These are phyloP conservation scores for Neurospora intermedia DNA, from an alignment of 495 filamentous ascomycete species.

Conservation along the genomic window DNA sequence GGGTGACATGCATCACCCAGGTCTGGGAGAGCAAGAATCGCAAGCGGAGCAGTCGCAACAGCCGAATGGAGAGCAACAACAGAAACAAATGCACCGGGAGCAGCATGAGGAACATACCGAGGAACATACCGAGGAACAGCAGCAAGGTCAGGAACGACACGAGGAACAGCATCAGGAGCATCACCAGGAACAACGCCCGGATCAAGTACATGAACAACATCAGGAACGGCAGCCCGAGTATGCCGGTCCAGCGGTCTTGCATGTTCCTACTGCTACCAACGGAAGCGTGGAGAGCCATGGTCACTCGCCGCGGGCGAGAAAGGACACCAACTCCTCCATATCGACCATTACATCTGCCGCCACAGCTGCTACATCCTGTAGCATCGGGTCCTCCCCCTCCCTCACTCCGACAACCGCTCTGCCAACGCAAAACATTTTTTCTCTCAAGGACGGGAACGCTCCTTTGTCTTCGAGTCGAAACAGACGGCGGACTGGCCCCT, in stretches of 20 bases:
- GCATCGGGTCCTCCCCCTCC: slow-evolving; percentile 28
- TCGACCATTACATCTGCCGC: slow-evolving; percentile 31
- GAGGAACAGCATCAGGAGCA: slow-evolving; percentile 4
- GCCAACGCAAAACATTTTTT: slow-evolving; percentile 34
- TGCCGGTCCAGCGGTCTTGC: slow-evolving; percentile 12
- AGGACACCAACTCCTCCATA: slow-evolving; percentile 37
- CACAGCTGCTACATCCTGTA: slow-evolving; percentile 32
- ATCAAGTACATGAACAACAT: slow-evolving; percentile 9
- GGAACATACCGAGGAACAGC: background rate
- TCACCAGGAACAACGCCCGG: slow-evolving; percentile 20
- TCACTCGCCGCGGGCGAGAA: slow-evolving; percentile 30
- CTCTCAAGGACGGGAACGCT: slow-evolving; percentile 36
- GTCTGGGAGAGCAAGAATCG: background rate
- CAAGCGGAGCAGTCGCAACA: background rate
- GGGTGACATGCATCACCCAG: background rate
- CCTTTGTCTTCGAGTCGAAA: slow-evolving; percentile 34
- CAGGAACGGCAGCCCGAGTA: slow-evolving; percentile 6
- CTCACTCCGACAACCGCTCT: slow-evolving; percentile 6
- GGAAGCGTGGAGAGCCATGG: slow-evolving; percentile 22
- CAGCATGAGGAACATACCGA: background rate
- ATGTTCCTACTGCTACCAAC: slow-evolving; percentile 15
- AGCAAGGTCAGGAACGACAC: background rate
- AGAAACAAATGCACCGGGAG: background rate
- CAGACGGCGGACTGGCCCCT: slow-evolving; percentile 36
- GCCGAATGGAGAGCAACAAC: background rate